phyloP scores from a whole-genome alignment of 768 basidiomycete genomes.

The Termitomyces sp. region DNA sequence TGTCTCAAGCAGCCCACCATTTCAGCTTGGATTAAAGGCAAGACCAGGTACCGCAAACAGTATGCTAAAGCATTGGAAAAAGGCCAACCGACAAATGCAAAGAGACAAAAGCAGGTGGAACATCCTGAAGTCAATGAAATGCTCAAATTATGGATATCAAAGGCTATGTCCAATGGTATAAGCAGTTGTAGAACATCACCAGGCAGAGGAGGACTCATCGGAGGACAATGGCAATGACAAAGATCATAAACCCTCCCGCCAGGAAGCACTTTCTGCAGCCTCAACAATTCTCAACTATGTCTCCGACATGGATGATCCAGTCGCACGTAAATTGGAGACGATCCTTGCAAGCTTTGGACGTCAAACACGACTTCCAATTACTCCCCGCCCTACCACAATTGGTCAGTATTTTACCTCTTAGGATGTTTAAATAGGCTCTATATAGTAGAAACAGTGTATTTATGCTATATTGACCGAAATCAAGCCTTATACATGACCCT shows the following conservation, averaged over 20 bases:
- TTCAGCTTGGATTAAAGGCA: neutral
- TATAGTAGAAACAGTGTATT: neutral
- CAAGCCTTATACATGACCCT: neutral
- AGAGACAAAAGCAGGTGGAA: neutral
- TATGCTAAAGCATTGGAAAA: neutral
- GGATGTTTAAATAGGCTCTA: neutral
- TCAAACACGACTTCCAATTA: no score
- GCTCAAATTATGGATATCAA: slow-evolving; percentile 6
- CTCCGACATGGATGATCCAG: neutral
- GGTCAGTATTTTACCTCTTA: neutral
- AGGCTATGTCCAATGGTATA: slow-evolving; percentile 24
- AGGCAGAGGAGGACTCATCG: no score
- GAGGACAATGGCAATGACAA: no score
- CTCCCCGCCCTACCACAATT: no score
- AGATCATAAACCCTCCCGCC: slow-evolving; percentile 14
- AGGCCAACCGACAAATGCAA: neutral
- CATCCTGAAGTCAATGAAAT: slow-evolving; percentile 6
- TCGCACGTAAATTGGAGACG: no score
- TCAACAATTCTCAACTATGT: slow-evolving; percentile 16
- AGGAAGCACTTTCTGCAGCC: slow-evolving; percentile 17
- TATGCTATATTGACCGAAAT: neutral
- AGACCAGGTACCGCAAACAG: neutral
- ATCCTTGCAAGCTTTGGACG: no score
- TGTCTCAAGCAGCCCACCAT: neutral
- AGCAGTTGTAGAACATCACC: no score